Percentiles rank a stretch among this genome's conserved stretches.
These are phyloP conservation scores for Sordariomycetes sp. DNA, from an alignment of 2,329 filamentous ascomycete species.

Conservation along the genomic window DNA sequence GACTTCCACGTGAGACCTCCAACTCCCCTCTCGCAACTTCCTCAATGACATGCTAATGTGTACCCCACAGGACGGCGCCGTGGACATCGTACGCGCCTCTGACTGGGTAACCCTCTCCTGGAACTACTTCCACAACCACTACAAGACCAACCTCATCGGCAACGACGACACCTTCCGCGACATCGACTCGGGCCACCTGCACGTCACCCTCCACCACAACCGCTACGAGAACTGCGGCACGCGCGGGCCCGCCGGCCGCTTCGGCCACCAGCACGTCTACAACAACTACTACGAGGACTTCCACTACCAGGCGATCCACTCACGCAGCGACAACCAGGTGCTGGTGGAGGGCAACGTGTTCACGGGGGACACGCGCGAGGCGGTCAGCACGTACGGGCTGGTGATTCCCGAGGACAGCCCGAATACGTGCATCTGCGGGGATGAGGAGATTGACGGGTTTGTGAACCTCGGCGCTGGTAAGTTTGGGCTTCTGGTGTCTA, in stretches of 20 bases:
- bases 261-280: conserved; percentile 37
- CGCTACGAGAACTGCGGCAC: conserved; percentile 33
- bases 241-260: conserved; percentile 34
- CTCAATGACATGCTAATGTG: neutral
- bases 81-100: conserved; percentile 30
- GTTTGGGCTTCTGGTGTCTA: conserved; percentile 11
- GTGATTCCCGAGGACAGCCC: conserved; percentile 44
- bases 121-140: conserved; percentile 39
- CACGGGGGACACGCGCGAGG: conserved; percentile 32
- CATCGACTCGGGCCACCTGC: conserved; percentile 29
- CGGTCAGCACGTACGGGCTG: conserved; percentile 40
- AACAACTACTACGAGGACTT: conserved; percentile 37
- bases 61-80: conserved; percentile 28
- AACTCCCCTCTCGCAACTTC: neutral
- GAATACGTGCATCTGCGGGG: conserved; percentile 40
- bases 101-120: conserved; percentile 35
- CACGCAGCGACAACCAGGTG: conserved; percentile 35
- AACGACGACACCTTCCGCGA: conserved; percentile 26
- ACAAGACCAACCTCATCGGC: conserved; percentile 33
- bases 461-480: conserved; percentile 41
- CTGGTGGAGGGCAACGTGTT: conserved; percentile 38
- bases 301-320: conserved; percentile 35
- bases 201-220: conserved; percentile 40
- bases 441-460: conserved; percentile 42
- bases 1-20: conserved; percentile 20